phyloP scores from a whole-genome alignment of 2,329 filamentous ascomycete genomes.

The Endoconidiophora polonica region DNA sequence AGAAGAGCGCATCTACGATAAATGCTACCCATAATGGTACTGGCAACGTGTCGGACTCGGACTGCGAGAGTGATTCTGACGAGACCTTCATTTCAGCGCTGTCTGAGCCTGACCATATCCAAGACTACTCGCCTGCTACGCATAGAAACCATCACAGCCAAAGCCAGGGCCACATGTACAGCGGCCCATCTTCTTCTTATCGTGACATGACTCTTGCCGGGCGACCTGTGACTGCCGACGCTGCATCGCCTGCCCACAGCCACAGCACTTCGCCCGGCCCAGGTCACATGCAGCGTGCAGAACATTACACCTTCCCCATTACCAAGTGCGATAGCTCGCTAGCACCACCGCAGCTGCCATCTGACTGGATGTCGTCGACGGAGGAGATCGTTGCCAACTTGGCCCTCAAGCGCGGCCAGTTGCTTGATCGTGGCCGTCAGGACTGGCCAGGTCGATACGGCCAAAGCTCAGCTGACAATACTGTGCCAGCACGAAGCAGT shows the following conservation, averaged over 20 bases:
- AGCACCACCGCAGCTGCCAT: background rate
- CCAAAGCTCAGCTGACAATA: too few species aligned
- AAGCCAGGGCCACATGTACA: too few species aligned
- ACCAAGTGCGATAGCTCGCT: background rate
- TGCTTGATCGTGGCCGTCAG: background rate
- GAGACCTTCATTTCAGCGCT: slow-evolving; percentile 8
- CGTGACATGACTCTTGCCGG: too few species aligned
- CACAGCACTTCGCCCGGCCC: background rate
- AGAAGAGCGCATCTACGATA: background rate
- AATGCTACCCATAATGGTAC: too few species aligned
- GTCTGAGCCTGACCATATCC: slow-evolving; percentile 2
- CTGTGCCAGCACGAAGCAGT: too few species aligned
- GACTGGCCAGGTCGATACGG: background rate
- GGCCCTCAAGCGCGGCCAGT: too few species aligned
- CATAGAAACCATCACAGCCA: too few species aligned
- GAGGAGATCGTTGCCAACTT: slow-evolving; percentile 6
- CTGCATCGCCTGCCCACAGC: background rate
- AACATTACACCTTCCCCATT: slow-evolving; percentile 2
- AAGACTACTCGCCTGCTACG: too few species aligned
- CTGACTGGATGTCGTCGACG: slow-evolving; percentile 8
- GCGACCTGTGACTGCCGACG: background rate
- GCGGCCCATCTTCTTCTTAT: too few species aligned
- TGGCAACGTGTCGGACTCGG: background rate
- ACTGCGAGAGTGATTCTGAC: slow-evolving; percentile 5
- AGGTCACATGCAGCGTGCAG: background rate